phyloP scores from a whole-genome alignment of 2,329 filamentous ascomycete genomes.

The Xylariaceae sp. region DNA sequence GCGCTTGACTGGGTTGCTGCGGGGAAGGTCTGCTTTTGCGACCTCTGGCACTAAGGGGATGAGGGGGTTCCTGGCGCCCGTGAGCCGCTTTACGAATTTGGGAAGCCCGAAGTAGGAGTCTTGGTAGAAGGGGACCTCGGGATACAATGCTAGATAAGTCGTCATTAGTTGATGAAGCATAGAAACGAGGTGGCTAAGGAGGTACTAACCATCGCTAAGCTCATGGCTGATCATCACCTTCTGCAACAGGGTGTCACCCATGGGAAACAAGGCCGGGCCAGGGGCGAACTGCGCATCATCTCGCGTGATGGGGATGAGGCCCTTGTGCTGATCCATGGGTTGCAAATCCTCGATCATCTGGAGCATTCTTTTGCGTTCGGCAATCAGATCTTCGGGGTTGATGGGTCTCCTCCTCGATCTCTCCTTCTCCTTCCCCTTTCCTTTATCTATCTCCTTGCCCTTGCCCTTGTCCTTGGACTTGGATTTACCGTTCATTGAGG shows the following conservation, averaged over 20 bases:
- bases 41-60: conserved; percentile 26
- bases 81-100: conserved; percentile 9
- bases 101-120: conserved; percentile 7
- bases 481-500: too few species aligned
- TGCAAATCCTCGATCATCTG: too few species aligned
- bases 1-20: conserved; percentile 29
- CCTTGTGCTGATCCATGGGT: neutral
- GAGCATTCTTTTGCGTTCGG: neutral
- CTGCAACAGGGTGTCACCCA: conserved; percentile 38
- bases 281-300: conserved; percentile 23
- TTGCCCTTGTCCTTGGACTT: too few species aligned
- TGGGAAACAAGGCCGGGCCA: conserved; percentile 33
- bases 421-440: too few species aligned
- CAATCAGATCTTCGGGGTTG: too few species aligned
- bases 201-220: conserved; percentile 27
- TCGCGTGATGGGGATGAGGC: conserved; percentile 17
- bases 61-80: neutral
- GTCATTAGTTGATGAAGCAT: too few species aligned
- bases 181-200: too few species aligned
- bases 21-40: conserved; percentile 20
- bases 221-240: conserved; percentile 26
- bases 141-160: too few species aligned
- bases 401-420: too few species aligned
- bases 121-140: conserved; percentile 12
- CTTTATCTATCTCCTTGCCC: too few species aligned